These are phyloP conservation scores for Toxicodendron radicans DNA, from an alignment of 345 rosid genomes.

Conservation along the genomic window DNA sequence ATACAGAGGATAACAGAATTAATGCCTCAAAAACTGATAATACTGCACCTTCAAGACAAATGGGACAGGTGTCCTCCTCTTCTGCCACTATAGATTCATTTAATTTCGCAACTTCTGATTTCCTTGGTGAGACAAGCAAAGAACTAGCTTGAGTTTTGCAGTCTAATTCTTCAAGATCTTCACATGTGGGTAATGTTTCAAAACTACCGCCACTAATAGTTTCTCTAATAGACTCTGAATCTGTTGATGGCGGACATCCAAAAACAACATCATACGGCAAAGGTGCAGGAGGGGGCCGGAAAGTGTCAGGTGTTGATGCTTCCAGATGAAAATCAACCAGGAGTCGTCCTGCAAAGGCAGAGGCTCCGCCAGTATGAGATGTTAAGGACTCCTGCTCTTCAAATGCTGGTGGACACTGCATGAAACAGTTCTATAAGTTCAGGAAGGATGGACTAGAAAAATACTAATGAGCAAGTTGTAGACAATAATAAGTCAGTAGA, in stretches of 20 bases:
- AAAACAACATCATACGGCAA: conserved; percentile 66
- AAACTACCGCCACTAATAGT: conserved; percentile 45
- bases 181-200: conserved; percentile 37
- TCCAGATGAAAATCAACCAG: conserved; percentile 58
- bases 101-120: conserved; percentile 45
- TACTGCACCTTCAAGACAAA: conserved; percentile 77
- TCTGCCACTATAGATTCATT: conserved; percentile 37
- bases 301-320: conserved; percentile 64
- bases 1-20: conserved; percentile 11
- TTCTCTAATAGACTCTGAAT: conserved; percentile 34
- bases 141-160: conserved; percentile 47
- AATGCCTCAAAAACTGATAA: conserved; percentile 1
- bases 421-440: conserved; percentile 18
- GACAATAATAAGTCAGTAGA: not conserved
- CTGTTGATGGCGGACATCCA: conserved; percentile 41
- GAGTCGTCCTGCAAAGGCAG: conserved; percentile 53
- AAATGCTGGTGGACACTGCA: conserved; percentile 62
- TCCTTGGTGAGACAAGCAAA: conserved; percentile 45
- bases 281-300: conserved; percentile 71
- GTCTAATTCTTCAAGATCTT: conserved; percentile 50
- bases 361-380: conserved; percentile 40
- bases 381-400: conserved; percentile 51
- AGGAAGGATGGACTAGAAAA: conserved; percentile 5
- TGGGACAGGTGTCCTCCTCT: conserved; percentile 86
- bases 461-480: not conserved